Percentiles rank a stretch among this genome's conserved stretches.
These are phyloP conservation scores for Xylariaceae sp. DNA, from an alignment of 2,329 filamentous ascomycete species.

Conservation along the genomic window DNA sequence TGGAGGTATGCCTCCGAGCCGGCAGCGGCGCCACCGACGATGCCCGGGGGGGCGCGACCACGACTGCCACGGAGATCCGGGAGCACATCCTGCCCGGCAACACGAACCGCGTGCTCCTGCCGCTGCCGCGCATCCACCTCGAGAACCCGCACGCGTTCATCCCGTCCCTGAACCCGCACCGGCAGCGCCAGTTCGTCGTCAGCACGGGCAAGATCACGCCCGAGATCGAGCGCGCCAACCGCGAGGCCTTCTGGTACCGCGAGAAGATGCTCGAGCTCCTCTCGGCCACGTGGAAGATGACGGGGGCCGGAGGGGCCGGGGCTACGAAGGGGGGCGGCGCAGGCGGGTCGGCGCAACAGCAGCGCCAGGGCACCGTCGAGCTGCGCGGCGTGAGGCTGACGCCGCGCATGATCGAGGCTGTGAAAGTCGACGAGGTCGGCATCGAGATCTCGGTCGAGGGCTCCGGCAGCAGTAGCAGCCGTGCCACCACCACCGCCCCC, in stretches of 20 bases:
- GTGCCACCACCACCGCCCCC: neutral
- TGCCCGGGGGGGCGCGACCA: no score
- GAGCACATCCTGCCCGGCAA: slow-evolving; percentile 58
- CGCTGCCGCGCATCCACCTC: slow-evolving; percentile 67
- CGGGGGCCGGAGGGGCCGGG: slow-evolving; percentile 38
- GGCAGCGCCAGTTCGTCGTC: slow-evolving; percentile 89
- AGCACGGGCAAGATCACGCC: slow-evolving; percentile 72
- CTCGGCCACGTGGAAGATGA: slow-evolving; percentile 60
- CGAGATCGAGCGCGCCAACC: slow-evolving; percentile 66
- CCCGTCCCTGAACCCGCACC: slow-evolving; percentile 69
- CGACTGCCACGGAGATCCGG: no score
- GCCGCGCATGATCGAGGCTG: slow-evolving; percentile 71
- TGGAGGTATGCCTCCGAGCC: slow-evolving; percentile 57
- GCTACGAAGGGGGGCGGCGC: no score
- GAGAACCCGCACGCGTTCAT: slow-evolving; percentile 71
- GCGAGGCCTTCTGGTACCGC: slow-evolving; percentile 88
- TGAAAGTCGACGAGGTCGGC: slow-evolving; percentile 72
- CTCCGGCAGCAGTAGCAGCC: neutral
- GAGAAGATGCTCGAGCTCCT: slow-evolving; percentile 69
- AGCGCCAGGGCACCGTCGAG: slow-evolving; percentile 62
- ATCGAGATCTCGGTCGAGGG: slow-evolving; percentile 52
- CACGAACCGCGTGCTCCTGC: slow-evolving; percentile 67
- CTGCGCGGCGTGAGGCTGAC: slow-evolving; percentile 68
- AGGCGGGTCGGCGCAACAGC: no score
- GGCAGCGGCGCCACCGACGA: slow-evolving; percentile 42